These are phyloP conservation scores for Fusarium hostae DNA, from an alignment of 2,329 filamentous ascomycete genomes.

Conservation along the genomic window DNA sequence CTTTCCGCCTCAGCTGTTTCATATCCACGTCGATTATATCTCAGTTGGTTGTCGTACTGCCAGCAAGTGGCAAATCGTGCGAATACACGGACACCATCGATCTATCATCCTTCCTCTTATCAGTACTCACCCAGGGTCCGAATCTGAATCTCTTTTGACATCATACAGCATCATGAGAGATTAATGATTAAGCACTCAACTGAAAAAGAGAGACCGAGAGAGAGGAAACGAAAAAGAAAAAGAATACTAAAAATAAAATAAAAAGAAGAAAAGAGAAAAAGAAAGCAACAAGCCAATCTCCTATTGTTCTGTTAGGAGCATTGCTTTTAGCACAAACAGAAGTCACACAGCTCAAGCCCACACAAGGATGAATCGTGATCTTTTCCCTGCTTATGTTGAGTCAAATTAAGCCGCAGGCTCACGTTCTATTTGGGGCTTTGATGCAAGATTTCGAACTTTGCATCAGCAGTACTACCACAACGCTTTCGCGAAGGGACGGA, in stretches of 20 bases:
- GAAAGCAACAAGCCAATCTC: neutral
- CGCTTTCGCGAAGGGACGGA: no score
- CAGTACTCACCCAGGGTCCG: neutral
- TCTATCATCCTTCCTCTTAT: neutral
- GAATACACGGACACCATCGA: neutral
- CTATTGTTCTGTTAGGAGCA: neutral
- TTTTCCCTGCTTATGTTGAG: no score
- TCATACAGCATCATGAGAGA: neutral
- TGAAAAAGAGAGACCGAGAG: no score
- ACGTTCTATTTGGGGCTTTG: no score
- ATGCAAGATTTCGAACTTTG: no score
- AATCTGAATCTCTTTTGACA: neutral
- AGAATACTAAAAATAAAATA: no score
- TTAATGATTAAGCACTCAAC: neutral
- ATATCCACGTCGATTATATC: neutral
- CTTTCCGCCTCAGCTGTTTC: neutral
- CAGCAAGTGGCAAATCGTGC: neutral
- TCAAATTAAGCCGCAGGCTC: no score
- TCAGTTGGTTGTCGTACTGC: neutral
- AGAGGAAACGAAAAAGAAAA: no score
- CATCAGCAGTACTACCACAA: no score
- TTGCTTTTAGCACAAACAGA: neutral
- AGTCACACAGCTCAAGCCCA: neutral
- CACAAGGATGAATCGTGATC: neutral
- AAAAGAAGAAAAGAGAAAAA: neutral